Percentiles rank a stretch among this genome's conserved stretches.
phyloP scores from a whole-genome alignment of 805 yeast species.

The Yamadazyma insecticola region DNA sequence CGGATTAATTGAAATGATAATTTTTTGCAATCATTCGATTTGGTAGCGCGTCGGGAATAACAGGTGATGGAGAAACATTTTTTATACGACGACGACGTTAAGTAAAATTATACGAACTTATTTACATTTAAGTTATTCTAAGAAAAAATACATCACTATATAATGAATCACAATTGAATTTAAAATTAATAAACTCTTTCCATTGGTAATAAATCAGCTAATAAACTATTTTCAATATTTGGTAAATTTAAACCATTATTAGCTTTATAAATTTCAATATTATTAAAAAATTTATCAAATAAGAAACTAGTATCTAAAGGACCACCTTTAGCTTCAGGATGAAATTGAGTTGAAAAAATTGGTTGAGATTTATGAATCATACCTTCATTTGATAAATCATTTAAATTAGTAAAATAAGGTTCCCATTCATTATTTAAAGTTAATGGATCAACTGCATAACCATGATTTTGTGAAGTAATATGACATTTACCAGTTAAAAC shows the following conservation, averaged over 20 bases:
- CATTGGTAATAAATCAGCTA: conserved; percentile 61
- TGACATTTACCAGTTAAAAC: conserved; percentile 88
- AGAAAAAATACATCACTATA: too few species aligned
- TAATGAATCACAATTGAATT: background rate
- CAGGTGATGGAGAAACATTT: too few species aligned
- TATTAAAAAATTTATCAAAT: conserved; percentile 82
- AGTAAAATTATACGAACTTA: too few species aligned
- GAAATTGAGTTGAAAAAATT: conserved; percentile 95
- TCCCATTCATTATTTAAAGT: conserved; percentile 79
- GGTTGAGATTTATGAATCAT: conserved; percentile 88
- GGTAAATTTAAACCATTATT: conserved; percentile 37
- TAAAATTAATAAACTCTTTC: conserved; percentile 49
- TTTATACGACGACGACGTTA: too few species aligned
- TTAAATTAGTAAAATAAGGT: conserved; percentile 81
- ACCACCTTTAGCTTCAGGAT: conserved; percentile 99
- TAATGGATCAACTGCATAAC: conserved; percentile 87
- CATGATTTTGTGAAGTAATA: conserved; percentile 98
- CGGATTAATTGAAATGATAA: conserved; percentile 1
- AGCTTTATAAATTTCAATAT: conserved; percentile 52
- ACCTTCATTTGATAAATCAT: conserved; percentile 96
- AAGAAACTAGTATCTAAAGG: conserved; percentile 89
- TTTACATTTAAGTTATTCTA: too few species aligned
- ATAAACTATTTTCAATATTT: conserved; percentile 42
- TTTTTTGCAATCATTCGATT: conserved; percentile 11
- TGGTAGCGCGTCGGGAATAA: too few species aligned